Conservation (phyloP, 495 filamentous ascomycete genomes). For the Penicillium riverlandense region DNA sequence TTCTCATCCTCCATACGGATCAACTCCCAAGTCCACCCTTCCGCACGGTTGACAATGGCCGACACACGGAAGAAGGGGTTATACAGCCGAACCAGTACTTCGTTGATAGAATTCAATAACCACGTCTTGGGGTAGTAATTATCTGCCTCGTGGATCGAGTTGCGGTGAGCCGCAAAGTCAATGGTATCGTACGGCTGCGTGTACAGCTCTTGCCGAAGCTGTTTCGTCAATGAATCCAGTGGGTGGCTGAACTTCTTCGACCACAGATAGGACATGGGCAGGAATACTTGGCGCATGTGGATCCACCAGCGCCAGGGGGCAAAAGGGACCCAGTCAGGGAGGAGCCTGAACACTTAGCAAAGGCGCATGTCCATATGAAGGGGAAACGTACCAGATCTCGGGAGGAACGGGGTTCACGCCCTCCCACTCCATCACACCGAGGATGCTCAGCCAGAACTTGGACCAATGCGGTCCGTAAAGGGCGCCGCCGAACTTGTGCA, state of each 20-base stretch:
- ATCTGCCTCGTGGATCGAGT: constrained; percentile 70
- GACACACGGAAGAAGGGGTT: constrained; percentile 62
- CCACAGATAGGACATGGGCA: constrained; percentile 87
- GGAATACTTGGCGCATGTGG: constrained; percentile 87
- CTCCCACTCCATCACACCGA: constrained; percentile 83
- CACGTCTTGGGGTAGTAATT: constrained; percentile 92
- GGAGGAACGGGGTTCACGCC: constrained; percentile 90
- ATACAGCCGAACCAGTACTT: constrained; percentile 68
- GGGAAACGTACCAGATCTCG: constrained; percentile 64
- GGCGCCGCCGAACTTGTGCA: constrained; percentile 84
- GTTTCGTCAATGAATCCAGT: constrained; percentile 59
- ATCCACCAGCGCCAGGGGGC: constrained; percentile 99
- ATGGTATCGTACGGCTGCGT: constrained; percentile 72
- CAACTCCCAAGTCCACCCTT: constrained; percentile 68
- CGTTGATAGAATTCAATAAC: constrained; percentile 70
- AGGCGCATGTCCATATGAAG: neutral
- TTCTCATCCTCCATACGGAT: constrained; percentile 88
- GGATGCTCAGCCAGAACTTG: constrained; percentile 82
- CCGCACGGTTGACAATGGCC: constrained; percentile 53
- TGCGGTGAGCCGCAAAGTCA: constrained; percentile 68
- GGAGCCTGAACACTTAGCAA: constrained; percentile 41
- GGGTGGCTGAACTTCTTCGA: constrained; percentile 70
- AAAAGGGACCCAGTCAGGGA: constrained; percentile 93
- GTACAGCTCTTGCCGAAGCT: constrained; percentile 78
- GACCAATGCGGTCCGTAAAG: constrained; percentile 86